These are phyloP conservation scores for Hemisphaericaspora xylanilytica DNA, from an alignment of 1,139 yeast species.

Conservation along the genomic window DNA sequence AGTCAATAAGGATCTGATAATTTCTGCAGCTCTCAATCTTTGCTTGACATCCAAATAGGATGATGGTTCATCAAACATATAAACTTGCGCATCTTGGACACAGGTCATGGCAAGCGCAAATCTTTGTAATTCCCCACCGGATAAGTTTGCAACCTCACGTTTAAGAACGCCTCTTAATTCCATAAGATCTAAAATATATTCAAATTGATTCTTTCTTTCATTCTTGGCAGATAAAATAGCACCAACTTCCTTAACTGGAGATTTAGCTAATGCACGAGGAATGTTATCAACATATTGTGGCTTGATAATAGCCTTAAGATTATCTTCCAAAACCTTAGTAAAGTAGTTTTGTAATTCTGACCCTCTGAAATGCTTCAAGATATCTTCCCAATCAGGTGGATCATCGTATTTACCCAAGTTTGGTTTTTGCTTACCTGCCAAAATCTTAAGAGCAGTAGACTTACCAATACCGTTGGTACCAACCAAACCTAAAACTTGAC, in stretches of 20 bases:
- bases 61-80: constrained; percentile 99
- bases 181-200: constrained; percentile 62
- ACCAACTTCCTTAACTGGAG: constrained; percentile 85
- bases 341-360: constrained; percentile 95
- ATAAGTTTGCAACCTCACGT: constrained; percentile 84
- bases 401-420: constrained; percentile 89
- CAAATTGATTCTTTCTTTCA: constrained; percentile 62
- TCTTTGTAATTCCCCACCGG: constrained; percentile 99
- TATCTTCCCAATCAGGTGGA: constrained; percentile 98
- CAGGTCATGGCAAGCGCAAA: constrained; percentile 97
- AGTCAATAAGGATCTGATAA: constrained; percentile 78
- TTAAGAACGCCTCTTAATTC: constrained; percentile 72
- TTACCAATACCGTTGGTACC: constrained; percentile 99
- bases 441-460: constrained; percentile 94
- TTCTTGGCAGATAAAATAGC: constrained; percentile 72
- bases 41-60: constrained; percentile 97
- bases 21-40: constrained; percentile 95
- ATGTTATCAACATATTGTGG: constrained; percentile 98
- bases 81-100: constrained; percentile 90
- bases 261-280: constrained; percentile 87
- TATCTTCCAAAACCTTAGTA: constrained; percentile 89
- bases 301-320: constrained; percentile 91
- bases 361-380: constrained; percentile 88
- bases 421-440: constrained; percentile 98
- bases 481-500: constrained; percentile 94